Percentiles rank a stretch among this genome's conserved stretches.
These are phyloP conservation scores for Mycena crocata DNA, from an alignment of 768 basidiomycete genomes.

Conservation along the genomic window DNA sequence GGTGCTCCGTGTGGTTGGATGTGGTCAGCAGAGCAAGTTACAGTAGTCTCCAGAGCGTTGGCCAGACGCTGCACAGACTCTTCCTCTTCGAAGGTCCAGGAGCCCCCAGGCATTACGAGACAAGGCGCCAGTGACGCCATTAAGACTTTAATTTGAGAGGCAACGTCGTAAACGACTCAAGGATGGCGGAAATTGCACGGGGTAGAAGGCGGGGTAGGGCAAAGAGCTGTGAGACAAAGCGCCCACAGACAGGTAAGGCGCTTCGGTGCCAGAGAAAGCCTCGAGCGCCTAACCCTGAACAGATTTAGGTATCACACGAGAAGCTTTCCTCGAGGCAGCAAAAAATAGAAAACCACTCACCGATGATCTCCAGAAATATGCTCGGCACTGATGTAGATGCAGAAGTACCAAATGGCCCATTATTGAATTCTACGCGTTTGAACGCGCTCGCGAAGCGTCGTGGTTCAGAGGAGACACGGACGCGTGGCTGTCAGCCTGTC, in stretches of 20 bases:
- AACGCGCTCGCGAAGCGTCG: background rate
- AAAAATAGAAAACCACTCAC: conserved; percentile 1
- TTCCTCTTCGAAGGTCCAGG: conserved; percentile 14
- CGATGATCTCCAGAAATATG: background rate
- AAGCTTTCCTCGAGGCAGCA: conserved; percentile 28
- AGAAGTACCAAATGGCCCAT: background rate
- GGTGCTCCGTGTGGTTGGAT: background rate
- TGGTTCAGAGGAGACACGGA: background rate
- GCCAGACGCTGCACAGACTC: background rate
- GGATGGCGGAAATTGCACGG: background rate
- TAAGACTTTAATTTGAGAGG: background rate
- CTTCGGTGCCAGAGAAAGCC: background rate
- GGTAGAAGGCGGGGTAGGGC: background rate
- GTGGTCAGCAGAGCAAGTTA: background rate
- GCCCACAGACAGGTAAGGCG: conserved; percentile 6
- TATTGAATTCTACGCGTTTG: background rate
- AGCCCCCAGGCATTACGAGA: conserved; percentile 24
- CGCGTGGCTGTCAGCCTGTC: no score
- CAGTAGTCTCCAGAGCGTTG: background rate
- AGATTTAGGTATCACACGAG: conserved; percentile 22
- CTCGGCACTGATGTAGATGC: no score
- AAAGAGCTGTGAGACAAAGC: conserved; percentile 19
- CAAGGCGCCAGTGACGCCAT: background rate
- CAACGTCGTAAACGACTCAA: no score
- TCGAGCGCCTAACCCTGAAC: conserved; percentile 22